Percentiles rank a stretch among this genome's conserved stretches.
These are phyloP conservation scores for Cucumis hystrix DNA, from an alignment of 306 rosid species.

Conservation along the genomic window DNA sequence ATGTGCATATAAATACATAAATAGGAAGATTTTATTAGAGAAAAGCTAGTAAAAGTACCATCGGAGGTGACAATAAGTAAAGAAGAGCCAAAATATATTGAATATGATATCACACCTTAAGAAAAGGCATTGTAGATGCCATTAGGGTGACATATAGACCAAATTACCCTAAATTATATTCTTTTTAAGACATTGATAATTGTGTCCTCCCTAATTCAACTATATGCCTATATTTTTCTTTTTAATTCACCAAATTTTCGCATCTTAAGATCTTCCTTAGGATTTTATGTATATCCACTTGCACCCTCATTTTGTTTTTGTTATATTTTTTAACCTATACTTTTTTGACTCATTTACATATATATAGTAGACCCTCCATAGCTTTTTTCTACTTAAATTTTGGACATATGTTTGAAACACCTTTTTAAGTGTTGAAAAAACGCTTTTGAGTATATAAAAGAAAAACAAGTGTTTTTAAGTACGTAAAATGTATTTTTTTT, in stretches of 20 bases:
- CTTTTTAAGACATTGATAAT: not conserved
- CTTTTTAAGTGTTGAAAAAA: too few species aligned
- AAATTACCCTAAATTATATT: not conserved
- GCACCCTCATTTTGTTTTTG: not conserved
- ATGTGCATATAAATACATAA: too few species aligned
- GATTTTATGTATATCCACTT: not conserved
- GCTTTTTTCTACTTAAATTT: not conserved
- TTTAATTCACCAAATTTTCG: not conserved
- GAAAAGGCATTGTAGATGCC: not conserved
- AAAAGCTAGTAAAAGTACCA: not conserved
- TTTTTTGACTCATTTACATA: not conserved
- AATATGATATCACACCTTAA: not conserved
- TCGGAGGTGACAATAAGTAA: not conserved
- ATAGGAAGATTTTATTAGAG: too few species aligned
- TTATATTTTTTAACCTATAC: not conserved
- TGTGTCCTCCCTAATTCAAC: not conserved
- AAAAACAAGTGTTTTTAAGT: too few species aligned
- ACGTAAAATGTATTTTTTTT: too few species aligned
- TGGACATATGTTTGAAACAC: too few species aligned
- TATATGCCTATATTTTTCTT: not conserved
- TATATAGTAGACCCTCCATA: not conserved
- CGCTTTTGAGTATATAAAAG: too few species aligned
- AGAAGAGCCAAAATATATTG: not conserved
- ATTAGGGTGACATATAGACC: constrained; percentile 7
- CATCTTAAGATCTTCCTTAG: not conserved